Percentiles rank a stretch among this genome's conserved stretches.
Evolutionary conservation across 2,329 filamentous ascomycete species (phyloP).

Genomic region (Paraphoma sp.): DNA sequence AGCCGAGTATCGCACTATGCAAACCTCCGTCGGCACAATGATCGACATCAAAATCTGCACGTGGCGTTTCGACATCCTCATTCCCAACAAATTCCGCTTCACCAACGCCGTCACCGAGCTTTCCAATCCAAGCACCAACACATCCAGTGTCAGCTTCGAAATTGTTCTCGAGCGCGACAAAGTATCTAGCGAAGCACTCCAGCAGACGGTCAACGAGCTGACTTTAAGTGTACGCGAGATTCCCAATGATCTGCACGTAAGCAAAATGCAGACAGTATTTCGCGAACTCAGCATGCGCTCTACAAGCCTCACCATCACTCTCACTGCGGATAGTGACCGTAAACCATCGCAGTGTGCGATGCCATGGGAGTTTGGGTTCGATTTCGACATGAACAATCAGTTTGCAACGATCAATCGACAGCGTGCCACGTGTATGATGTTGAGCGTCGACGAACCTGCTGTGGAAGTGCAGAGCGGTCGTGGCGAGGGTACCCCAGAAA

Average conservation of each 20-base stretch:
- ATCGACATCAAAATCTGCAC: conserved; percentile 6
- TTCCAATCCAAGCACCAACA: not conserved
- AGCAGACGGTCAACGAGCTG: not conserved
- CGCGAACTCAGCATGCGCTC: not conserved
- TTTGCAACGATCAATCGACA: not conserved
- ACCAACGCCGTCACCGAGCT: conserved; percentile 5
- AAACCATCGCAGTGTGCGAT: not conserved
- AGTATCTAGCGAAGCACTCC: not conserved
- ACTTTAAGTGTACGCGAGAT: not conserved
- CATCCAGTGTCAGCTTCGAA: not conserved
- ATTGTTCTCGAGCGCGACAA: not conserved
- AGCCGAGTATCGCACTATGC: conserved; percentile 4
- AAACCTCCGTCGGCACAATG: not conserved
- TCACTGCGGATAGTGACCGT: not conserved
- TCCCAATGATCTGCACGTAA: not conserved
- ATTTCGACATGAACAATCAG: conserved; percentile 1
- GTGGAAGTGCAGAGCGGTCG: not conserved
- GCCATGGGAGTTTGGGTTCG: conserved; percentile 5
- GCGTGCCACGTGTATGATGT: conserved; percentile 1
- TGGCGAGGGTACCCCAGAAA: not conserved
- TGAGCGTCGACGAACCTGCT: conserved; percentile 1
- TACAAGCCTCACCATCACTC: not conserved
- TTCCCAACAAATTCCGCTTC: conserved; percentile 6
- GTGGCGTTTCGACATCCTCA: conserved; percentile 3
- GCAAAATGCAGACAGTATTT: not conserved